phyloP scores from a whole-genome alignment of 2,329 filamentous ascomycete species.

The Diaporthe velutina region DNA sequence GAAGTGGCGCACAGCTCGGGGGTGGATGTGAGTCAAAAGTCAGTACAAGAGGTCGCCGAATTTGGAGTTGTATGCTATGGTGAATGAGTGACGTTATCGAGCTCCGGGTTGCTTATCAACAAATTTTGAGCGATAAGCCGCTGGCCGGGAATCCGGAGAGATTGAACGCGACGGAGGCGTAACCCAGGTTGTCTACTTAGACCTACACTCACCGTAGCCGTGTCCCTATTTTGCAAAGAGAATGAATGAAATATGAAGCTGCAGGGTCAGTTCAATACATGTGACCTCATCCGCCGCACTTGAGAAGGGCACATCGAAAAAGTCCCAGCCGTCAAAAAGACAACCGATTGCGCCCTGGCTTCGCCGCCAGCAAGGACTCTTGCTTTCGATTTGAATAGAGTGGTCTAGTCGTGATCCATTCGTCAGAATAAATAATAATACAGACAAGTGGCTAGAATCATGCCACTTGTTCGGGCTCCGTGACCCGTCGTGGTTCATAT shows the following conservation, averaged over 20 bases:
- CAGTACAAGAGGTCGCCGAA: background rate
- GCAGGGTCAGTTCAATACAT: background rate
- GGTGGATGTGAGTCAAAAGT: background rate
- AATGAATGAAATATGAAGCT: background rate
- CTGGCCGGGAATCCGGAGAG: background rate
- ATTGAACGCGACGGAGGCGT: background rate
- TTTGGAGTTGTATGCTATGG: constrained; percentile 2
- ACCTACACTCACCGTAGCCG: too few relatives aligned
- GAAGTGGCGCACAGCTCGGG: background rate
- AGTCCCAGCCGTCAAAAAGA: background rate
- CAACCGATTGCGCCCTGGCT: background rate
- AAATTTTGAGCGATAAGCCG: constrained; percentile 40
- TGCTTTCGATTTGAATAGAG: constrained; percentile 31
- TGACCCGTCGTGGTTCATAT: constrained; percentile 11
- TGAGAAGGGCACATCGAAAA: background rate
- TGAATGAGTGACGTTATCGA: constrained; percentile 36
- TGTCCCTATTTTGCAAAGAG: background rate
- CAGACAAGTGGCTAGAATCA: constrained; percentile 29
- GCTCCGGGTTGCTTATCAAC: constrained; percentile 35
- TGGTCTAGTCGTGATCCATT: constrained; percentile 30
- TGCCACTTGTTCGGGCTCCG: background rate
- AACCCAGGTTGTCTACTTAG: background rate
- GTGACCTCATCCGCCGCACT: background rate
- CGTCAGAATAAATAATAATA: constrained; percentile 33
- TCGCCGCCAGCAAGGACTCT: background rate